Evolutionary conservation across 2,329 filamentous ascomycete species (phyloP), one percentile per base, ranked within the genome.

Genomic region (Apiospora saccharicola): DNA sequence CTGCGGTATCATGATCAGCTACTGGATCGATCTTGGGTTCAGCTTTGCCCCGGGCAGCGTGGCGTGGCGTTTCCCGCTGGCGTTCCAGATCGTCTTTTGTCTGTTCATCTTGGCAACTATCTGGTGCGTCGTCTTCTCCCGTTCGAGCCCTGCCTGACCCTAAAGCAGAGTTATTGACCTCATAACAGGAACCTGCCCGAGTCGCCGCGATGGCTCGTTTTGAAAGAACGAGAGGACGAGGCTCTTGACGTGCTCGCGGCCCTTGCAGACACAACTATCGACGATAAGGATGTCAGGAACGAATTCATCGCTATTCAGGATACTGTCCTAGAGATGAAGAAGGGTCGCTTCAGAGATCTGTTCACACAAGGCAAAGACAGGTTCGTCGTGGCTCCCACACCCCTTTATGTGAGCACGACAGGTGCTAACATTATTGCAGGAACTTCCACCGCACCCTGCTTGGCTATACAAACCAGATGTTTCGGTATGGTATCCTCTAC

Each of bases 321-420:
- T 70, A 90, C 92, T 0, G 91, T 93, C n/a, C 82, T 90, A n/a
- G 92, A 95, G 78, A 83, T 86, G 78, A 82, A 84, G 72, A 85
- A 87, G 80, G 81, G 86, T 37, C 83, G 82, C 37, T 90, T 90
- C 80, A 79, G 79, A 7, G 89, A 90, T 74, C 85, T 90, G 72
- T 90, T 90, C 80, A 90, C 86, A 73, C 88, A 88, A 84, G 85
- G 82, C 73, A 86, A 88, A 74, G 83, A 89, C 77, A 85, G 87
- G 79, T 80, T 76, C 43, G 78, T 53, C 2, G 3, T 24, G 75
- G 61, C 4, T 37, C 8, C 34, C 49, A n/a, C 10, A 13, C 49
- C 12, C 8, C 13, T 8, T 34, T 8, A 5, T 41, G 10, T 3
- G 19, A 41, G 7, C 10, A 64, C 30, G 30, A 12, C 57, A 64